These are phyloP conservation scores for Penicillium sp. DNA, from an alignment of 2,329 filamentous ascomycete genomes.

Conservation along the genomic window DNA sequence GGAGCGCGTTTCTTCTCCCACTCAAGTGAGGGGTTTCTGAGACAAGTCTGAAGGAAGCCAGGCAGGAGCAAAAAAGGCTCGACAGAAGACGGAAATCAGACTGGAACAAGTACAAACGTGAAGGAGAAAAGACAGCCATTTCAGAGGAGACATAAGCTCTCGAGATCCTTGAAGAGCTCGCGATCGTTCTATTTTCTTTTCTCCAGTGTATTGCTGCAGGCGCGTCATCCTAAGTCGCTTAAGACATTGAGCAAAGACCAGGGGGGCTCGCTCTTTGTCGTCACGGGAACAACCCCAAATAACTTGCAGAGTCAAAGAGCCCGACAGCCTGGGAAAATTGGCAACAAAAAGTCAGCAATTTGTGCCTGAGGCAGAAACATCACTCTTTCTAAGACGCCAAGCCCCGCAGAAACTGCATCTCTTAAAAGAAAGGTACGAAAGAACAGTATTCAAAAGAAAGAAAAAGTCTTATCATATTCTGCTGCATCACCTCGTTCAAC, in stretches of 20 bases:
- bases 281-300: background rate
- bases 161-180: slow-evolving; percentile 12
- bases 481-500: slow-evolving; percentile 10
- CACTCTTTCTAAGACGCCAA: slow-evolving; percentile 1
- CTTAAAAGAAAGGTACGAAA: background rate
- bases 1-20: slow-evolving; percentile 30
- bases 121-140: background rate
- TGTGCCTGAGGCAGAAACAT: slow-evolving; percentile 24
- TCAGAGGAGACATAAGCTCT: slow-evolving; percentile 5
- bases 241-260: slow-evolving; percentile 12
- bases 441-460: background rate
- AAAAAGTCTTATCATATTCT: slow-evolving; percentile 6
- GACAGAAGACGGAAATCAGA: slow-evolving; percentile 14
- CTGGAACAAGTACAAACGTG: slow-evolving; percentile 23
- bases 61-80: slow-evolving; percentile 21
- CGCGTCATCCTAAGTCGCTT: slow-evolving; percentile 5
- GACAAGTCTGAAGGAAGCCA: slow-evolving; percentile 22
- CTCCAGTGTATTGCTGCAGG: slow-evolving; percentile 19
- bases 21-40: slow-evolving; percentile 27
- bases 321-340: slow-evolving; percentile 7
- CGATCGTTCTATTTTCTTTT: slow-evolving; percentile 4
- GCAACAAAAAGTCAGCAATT: slow-evolving; percentile 21
- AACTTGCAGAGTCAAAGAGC: slow-evolving; percentile 1
- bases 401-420: background rate
- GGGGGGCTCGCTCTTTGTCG: slow-evolving; percentile 6